These are phyloP conservation scores for Colletotrichum higginsianum DNA, from an alignment of 2,329 filamentous ascomycete genomes.

Conservation along the genomic window DNA sequence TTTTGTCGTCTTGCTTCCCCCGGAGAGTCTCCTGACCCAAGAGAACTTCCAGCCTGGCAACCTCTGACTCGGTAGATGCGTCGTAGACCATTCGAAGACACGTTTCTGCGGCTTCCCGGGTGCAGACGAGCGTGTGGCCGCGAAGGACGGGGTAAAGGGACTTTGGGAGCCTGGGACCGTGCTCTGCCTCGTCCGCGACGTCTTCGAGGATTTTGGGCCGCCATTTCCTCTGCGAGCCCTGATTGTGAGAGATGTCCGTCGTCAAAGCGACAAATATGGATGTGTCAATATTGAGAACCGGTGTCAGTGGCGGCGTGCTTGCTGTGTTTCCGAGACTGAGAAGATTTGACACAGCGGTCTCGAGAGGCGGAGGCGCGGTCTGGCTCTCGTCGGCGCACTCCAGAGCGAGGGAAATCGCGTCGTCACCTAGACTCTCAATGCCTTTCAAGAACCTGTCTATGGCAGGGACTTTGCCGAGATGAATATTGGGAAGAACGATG, in stretches of 20 bases:
- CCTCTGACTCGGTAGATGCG: slow-evolving; percentile 33
- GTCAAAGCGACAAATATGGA: slow-evolving; percentile 57
- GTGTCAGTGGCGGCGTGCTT: slow-evolving; percentile 48
- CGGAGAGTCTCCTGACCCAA: slow-evolving; percentile 15
- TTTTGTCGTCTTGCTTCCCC: slow-evolving; percentile 34
- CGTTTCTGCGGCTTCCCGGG: slow-evolving; percentile 55
- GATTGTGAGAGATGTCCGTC: slow-evolving; percentile 56
- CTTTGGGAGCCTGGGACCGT: slow-evolving; percentile 41
- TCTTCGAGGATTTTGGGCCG: slow-evolving; percentile 43
- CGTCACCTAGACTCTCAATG: slow-evolving; percentile 48
- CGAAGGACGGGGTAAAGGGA: slow-evolving; percentile 53
- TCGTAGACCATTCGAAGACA: slow-evolving; percentile 48
- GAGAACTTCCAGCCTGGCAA: slow-evolving; percentile 28
- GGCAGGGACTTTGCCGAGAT: slow-evolving; percentile 47
- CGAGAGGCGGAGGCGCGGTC: slow-evolving; percentile 45
- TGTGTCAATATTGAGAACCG: slow-evolving; percentile 57
- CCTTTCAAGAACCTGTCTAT: slow-evolving; percentile 51
- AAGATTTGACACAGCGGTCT: slow-evolving; percentile 50
- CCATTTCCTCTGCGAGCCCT: slow-evolving; percentile 52
- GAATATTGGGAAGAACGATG: slow-evolving; percentile 53
- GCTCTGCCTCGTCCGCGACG: slow-evolving; percentile 37
- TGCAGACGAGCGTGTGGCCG: slow-evolving; percentile 54
- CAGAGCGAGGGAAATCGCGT: slow-evolving; percentile 51
- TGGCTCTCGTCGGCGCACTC: slow-evolving; percentile 46
- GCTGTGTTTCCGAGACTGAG: slow-evolving; percentile 48